phyloP scores from a whole-genome alignment of 2,329 filamentous ascomycete species.

The Raffaelea ambrosiae region DNA sequence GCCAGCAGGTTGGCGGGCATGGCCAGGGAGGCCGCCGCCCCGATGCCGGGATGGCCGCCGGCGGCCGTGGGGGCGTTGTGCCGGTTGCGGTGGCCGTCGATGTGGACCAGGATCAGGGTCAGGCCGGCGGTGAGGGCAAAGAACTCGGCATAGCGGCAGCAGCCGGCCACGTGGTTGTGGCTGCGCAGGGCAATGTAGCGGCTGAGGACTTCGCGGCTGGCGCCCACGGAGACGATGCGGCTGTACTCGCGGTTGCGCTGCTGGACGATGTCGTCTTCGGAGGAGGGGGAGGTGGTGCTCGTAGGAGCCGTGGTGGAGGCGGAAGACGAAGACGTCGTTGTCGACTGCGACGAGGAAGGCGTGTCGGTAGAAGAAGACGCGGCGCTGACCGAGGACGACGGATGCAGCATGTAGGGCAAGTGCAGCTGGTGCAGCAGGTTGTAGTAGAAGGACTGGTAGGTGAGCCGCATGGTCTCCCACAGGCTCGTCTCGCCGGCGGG shows the following conservation, averaged over 20 bases:
- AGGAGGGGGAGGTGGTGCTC: not conserved
- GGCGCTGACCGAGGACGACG: too few species aligned
- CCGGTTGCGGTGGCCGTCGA: conserved; percentile 19
- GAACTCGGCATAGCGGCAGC: conserved; percentile 27
- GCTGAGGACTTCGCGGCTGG: conserved; percentile 27
- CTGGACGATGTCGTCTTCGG: not conserved
- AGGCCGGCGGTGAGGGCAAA: conserved; percentile 20
- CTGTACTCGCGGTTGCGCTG: conserved; percentile 22
- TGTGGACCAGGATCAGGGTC: conserved; percentile 27
- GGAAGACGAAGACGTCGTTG: not conserved
- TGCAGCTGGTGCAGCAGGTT: conserved; percentile 29
- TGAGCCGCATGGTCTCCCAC: conserved; percentile 22
- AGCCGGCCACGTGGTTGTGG: conserved; percentile 19
- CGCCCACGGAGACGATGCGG: conserved; percentile 26
- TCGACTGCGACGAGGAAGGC: too few species aligned
- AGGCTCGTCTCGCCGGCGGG: conserved; percentile 10
- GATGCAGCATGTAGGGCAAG: conserved; percentile 27
- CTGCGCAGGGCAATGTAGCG: conserved; percentile 25
- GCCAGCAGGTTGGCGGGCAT: conserved; percentile 16
- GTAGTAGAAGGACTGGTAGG: conserved; percentile 28
- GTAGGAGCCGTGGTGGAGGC: too few species aligned
- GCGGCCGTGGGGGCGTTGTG: not conserved
- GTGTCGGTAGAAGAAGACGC: too few species aligned
- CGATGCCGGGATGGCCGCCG: not conserved
- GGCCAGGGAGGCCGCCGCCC: not conserved